Evolutionary conservation across 371 early-diverging fungal species (phyloP), one percentile per base, ranked within the genome.

Genomic region (Mucor ambiguus): DNA sequence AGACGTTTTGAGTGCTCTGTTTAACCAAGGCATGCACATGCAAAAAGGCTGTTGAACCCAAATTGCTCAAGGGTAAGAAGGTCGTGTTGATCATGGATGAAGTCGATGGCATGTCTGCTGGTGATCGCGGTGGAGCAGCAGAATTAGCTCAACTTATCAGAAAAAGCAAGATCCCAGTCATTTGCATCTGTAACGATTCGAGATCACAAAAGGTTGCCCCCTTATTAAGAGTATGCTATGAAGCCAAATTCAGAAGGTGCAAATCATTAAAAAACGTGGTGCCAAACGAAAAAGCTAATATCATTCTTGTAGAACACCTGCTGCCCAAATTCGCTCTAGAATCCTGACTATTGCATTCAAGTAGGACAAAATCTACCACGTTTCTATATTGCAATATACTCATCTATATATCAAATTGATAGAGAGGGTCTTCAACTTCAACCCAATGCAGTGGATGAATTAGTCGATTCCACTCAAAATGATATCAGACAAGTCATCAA

Each of bases 401-500:
- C 12, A 35, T 28, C 14, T 11, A 28, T 24, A 52, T 5, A 52
- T 16, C 24, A 26, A 49, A 49, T 7, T 18, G 41, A 41, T 70
- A 85, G 85, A 48, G 99, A 99, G 77, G 86, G 88, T 2, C 84
- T 99, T 20, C 72, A 82, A 38, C 63, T 99, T 16, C 80, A 88
- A 64, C 84, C 92, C 2, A 95, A 94, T 71, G 95, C 94, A 0
- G 74, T 99, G 22, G 95, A 92, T 52, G 89, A 95, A 71, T 80
- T 99, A n/a, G 90, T 98, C 10, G 76, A 80, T 46, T 76, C 87
- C 0, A 94, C 98, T 1, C 87, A 91, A 46, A 92, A 92, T 33
- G 99, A 99, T 81, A 94, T 99, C 66, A 93, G 99, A n/a, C 99
- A 99, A 81, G 90, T 98, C 57, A 85, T 99, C 54, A 99, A 98